Base-by-base conservation (phyloP, 352 stramenopile genomes). In the Halophytophthora batemanensis region DNA sequence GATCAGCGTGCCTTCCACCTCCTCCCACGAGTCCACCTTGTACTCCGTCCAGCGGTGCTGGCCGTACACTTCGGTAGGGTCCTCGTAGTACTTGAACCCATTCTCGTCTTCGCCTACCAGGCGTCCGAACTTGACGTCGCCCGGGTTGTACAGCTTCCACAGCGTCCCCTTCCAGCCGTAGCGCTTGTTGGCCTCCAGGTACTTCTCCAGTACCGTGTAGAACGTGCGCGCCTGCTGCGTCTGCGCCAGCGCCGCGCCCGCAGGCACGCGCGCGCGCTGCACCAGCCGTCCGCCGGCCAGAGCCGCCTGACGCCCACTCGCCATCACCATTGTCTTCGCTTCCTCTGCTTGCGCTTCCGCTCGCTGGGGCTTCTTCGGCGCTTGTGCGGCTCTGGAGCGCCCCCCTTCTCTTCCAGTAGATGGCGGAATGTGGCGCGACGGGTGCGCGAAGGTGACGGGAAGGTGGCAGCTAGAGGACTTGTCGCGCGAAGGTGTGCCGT, bases 101-200 rank as follows among this genome's bases (percentile, higher is more conserved):
- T 92, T 90, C 65, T 87, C 65, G 58, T 95, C 84, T 49, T 86
- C 56, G 35, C 84, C 84, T 21, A 95, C 82, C 34, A 78, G 69
- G 45, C 86, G 81, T 15, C 84, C 84, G 58, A 95, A 95, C 66
- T 95, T 95, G 61, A 95, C 80, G 55, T 95, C 84, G 13, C 80
- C 80, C 2, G 80, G 76, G 64, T 91, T 91, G 66, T 91, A 95
- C n/a, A 95, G 75, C 61, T 92, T 90, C 84, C 84, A 95, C 35
- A 95, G 69, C 44, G 75, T 77, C 8, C 73, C 65, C 76, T 92
- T 87, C 61, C 66, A 84, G 43, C 84, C 84, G 66, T 77, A 95
- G 45, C 82, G 82, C 64, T 88, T 86, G 66, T 82, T 68, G 33
- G 84, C 75, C 59, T 93, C 82, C 39, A 69, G 51, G 63, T 95